Conservation (phyloP, 805 yeast genomes). For the Myxozyma sirexii region DNA sequence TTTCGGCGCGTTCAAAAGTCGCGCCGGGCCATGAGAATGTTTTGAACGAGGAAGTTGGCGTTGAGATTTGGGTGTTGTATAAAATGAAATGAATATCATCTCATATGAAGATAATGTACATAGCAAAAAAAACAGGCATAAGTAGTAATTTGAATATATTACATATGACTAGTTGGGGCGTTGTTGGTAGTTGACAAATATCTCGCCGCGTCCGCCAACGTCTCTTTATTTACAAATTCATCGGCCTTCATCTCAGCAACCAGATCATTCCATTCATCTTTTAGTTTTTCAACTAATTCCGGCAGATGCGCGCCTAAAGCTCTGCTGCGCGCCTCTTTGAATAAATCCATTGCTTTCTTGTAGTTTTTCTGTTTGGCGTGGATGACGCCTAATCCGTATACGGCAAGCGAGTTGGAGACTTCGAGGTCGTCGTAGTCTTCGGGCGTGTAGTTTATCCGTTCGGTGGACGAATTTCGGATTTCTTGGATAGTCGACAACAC, state of each 20-base stretch:
- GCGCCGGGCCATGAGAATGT: background rate
- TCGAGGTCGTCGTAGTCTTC: constrained; percentile 44
- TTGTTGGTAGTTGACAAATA: background rate
- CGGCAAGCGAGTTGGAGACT: constrained; percentile 75
- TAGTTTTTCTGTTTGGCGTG: constrained; percentile 61
- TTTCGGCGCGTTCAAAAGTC: background rate
- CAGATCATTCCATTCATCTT: constrained; percentile 63
- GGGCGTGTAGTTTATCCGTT: constrained; percentile 27
- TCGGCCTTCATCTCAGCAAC: constrained; percentile 38
- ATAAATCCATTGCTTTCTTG: constrained; percentile 58
- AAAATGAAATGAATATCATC: background rate
- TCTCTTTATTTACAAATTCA: constrained; percentile 5
- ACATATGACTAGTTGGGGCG: too few species aligned
- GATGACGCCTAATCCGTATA: constrained; percentile 84
- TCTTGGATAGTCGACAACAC: constrained; percentile 19
- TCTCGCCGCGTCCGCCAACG: constrained; percentile 13
- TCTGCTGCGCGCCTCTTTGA: constrained; percentile 70
- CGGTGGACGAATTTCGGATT: constrained; percentile 23
- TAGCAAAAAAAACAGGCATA: background rate
- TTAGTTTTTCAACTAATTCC: constrained; percentile 65
- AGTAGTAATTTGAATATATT: too few species aligned
- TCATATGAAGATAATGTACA: background rate
- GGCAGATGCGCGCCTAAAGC: constrained; percentile 68
- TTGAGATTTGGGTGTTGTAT: constrained; percentile 22
- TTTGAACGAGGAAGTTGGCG: constrained; percentile 15